phyloP scores from a whole-genome alignment of 176 grass and related monocot species.

The Typha latifolia region DNA sequence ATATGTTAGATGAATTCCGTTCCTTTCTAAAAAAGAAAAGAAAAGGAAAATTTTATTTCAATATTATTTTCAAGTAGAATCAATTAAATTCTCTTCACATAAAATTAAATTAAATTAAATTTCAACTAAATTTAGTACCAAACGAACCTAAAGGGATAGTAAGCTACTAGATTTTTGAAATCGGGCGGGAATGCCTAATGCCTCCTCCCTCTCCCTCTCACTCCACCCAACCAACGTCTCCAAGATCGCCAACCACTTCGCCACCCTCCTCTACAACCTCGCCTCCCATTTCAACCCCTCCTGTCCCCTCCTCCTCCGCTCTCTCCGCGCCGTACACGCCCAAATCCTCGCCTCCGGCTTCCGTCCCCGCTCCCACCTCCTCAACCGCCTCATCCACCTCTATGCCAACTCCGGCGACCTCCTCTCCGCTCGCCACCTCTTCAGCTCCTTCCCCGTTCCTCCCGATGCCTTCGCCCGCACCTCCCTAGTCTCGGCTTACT shows the following conservation, averaged over 20 bases:
- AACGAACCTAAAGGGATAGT: too few relatives aligned
- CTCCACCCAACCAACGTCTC: constrained; percentile 32
- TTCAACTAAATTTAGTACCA: too few relatives aligned
- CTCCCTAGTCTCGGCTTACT: constrained; percentile 55
- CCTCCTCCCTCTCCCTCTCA: constrained; percentile 6
- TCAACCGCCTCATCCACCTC: constrained; percentile 83
- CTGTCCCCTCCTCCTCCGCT: constrained; percentile 5
- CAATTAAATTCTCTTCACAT: too few relatives aligned
- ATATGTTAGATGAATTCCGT: too few relatives aligned
- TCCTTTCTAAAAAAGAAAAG: too few relatives aligned
- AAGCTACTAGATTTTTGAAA: too few relatives aligned
- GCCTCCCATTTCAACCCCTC: background rate
- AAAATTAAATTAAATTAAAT: too few relatives aligned
- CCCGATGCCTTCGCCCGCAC: constrained; percentile 43
- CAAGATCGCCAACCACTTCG: constrained; percentile 20
- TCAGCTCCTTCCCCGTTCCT: constrained; percentile 19
- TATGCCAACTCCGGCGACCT: constrained; percentile 66
- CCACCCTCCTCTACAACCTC: constrained; percentile 33
- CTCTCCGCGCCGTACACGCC: constrained; percentile 61
- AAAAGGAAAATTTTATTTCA: too few relatives aligned
- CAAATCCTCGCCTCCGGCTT: constrained; percentile 60
- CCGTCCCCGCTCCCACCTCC: constrained; percentile 56
- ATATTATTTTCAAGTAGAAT: too few relatives aligned
- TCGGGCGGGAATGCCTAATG: background rate
- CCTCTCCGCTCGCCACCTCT: constrained; percentile 41